Percentiles rank a stretch among this genome's conserved stretches.
Evolutionary conservation across 2,329 filamentous ascomycete genomes (phyloP).

Genomic region (Xylariaceae sp.): DNA sequence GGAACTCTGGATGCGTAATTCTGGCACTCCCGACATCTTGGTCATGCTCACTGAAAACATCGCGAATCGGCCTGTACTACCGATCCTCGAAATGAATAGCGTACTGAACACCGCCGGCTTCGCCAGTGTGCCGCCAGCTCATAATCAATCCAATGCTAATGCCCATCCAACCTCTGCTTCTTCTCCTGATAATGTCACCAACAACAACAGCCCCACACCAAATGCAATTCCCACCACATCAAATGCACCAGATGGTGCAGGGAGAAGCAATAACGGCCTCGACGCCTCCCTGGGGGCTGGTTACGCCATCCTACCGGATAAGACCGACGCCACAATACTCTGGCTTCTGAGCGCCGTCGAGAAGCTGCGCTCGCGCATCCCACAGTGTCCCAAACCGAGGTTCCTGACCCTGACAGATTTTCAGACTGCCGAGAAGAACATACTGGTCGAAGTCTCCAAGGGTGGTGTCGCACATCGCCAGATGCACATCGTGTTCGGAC

Average conservation of each 20-base stretch:
- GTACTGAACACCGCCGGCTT: slow-evolving; percentile 30
- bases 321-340: slow-evolving; percentile 36
- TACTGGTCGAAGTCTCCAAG: slow-evolving; percentile 36
- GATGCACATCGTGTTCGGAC: slow-evolving; percentile 34
- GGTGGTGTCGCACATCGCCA: slow-evolving; percentile 27
- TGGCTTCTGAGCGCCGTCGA: slow-evolving; percentile 39
- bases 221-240: not conserved
- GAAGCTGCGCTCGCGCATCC: slow-evolving; percentile 35
- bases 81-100: slow-evolving; percentile 40
- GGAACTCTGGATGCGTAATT: slow-evolving; percentile 36
- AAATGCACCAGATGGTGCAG: not conserved
- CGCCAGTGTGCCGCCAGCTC: slow-evolving; percentile 1
- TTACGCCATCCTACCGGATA: slow-evolving; percentile 40
- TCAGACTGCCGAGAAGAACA: slow-evolving; percentile 38
- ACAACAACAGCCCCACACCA: not conserved
- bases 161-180: not conserved
- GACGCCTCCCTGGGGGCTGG: slow-evolving; percentile 36
- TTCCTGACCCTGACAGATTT: slow-evolving; percentile 39
- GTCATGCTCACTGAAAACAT: slow-evolving; percentile 38
- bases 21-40: slow-evolving; percentile 37
- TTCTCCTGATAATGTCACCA: not conserved
- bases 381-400: slow-evolving; percentile 33
- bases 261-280: slow-evolving; percentile 12
- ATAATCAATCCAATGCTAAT: slow-evolving; percentile 13
- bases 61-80: slow-evolving; percentile 36